Conservation (phyloP, 116 monocot species). For the Posidonia oceanica region DNA sequence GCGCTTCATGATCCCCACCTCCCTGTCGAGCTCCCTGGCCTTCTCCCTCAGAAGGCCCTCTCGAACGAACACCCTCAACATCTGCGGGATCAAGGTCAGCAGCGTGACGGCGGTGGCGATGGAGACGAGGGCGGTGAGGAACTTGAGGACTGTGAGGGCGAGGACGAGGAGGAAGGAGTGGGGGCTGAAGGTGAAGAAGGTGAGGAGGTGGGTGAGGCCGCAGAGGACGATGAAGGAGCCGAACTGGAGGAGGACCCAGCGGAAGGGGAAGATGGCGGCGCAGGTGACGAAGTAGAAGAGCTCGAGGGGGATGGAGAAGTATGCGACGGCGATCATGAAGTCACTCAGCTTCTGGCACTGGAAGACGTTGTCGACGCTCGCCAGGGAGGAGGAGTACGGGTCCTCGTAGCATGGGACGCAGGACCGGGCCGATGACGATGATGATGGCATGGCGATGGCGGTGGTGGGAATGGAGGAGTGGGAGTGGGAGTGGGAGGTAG, state of each 20-base stretch:
- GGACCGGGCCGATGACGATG: conserved; percentile 12
- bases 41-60: conserved; percentile 42
- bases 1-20: conserved; percentile 39
- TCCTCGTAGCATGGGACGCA: conserved; percentile 32
- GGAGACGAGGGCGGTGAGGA: conserved; percentile 53
- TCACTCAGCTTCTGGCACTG: conserved; percentile 58
- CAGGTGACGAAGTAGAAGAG: conserved; percentile 57
- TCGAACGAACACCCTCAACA: conserved; percentile 36
- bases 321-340: conserved; percentile 45
- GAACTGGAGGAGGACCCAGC: conserved; percentile 54
- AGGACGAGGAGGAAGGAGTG: conserved; percentile 44
- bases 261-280: conserved; percentile 45
- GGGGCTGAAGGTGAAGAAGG: conserved; percentile 35
- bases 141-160: conserved; percentile 41
- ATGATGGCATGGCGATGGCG: conserved; percentile 9
- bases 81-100: conserved; percentile 41
- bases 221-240: conserved; percentile 58
- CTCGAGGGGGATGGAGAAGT: conserved; percentile 66
- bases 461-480: neutral
- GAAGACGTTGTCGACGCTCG: conserved; percentile 26
- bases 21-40: conserved; percentile 31
- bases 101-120: conserved; percentile 52
- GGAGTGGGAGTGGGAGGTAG: too few species aligned
- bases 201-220: conserved; percentile 44
- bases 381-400: neutral